Base-by-base conservation (phyloP, 1,139 yeast species). In the Pichia sp. region DNA sequence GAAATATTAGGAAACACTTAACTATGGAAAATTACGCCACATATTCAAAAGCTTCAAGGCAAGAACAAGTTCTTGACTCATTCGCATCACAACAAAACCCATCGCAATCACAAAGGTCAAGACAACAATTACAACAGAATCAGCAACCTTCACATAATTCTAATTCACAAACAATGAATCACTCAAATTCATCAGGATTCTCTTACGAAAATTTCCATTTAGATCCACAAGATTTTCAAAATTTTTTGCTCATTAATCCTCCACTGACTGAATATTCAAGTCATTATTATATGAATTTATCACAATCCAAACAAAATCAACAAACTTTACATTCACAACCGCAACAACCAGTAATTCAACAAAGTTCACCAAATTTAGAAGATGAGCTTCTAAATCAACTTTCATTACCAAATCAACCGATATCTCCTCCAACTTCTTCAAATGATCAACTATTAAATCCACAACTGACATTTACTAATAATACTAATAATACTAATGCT, bases 221-320 rank as follows among this genome's bases (percentile, higher is more conserved):
- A 22, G 64, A 61, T 28, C 63, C 64, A 4, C 58, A 59, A 30
- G 65, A 61, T 44, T 54, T 62, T 32, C 66, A 63, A 39, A 61
- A 56, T 37, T 60, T 63, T 37, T 47, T 62, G 24, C 42, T 61
- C 22, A 60, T 62, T 12, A 62, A 62, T 40, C 67, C 67, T 1
- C 67, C 67, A 4, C 38, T 63, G 3, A 49, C 61, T 20, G 66
- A 63, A 41, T 60, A 55, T 38, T 53, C 57, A 4, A 53, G 53
- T 9, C 50, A 51, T 27, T 47, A 51, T 35, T 42, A 51, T 24
- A 41, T 46, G 50, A 45, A 46, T 28, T 10, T 35, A 35, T 29
- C 42, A 36, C 22, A 12, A 36, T 4, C 30, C n/a, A 23, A 24
- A 29, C 26, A 20, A 37, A 6, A 34, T 4, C 28, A 6, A 20